phyloP scores from a whole-genome alignment of 495 filamentous ascomycete species.

The Thermochaetoides thermophila region DNA sequence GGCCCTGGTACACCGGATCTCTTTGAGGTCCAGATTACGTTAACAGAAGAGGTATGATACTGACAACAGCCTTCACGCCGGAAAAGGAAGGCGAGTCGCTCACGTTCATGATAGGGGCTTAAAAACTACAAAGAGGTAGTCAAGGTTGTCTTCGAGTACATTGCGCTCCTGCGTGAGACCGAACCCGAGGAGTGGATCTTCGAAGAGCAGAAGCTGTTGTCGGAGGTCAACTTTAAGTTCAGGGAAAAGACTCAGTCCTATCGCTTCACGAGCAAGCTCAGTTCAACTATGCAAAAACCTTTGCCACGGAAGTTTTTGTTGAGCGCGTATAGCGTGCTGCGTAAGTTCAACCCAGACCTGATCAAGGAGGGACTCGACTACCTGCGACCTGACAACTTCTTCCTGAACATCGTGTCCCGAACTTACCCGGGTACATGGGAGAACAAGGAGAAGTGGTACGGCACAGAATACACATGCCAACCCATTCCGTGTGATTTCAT shows the following conservation, averaged over 20 bases:
- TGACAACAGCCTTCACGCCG: no score
- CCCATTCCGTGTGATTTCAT: conserved; percentile 68
- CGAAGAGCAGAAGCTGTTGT: conserved; percentile 75
- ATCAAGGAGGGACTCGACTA: conserved; percentile 65
- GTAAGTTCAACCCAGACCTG: conserved; percentile 59
- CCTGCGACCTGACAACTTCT: conserved; percentile 79
- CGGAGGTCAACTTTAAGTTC: conserved; percentile 88
- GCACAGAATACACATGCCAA: conserved; percentile 80
- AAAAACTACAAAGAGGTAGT: conserved; percentile 77
- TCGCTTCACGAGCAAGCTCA: conserved; percentile 71
- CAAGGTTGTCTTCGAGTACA: conserved; percentile 85
- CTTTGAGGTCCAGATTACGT: conserved; percentile 63
- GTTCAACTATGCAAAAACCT: conserved; percentile 77
- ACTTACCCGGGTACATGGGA: conserved; percentile 76
- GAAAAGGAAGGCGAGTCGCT: no score
- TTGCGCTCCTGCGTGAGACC: conserved; percentile 68
- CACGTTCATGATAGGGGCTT: no score
- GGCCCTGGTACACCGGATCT: conserved; percentile 69
- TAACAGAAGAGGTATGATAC: conserved; percentile 71
- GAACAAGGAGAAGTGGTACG: conserved; percentile 91
- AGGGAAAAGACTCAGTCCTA: conserved; percentile 83
- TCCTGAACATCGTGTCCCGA: conserved; percentile 65
- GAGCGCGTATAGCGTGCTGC: conserved; percentile 51
- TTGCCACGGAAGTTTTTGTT: conserved; percentile 75
- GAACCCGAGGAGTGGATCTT: conserved; percentile 86